Evolutionary conservation across 495 filamentous ascomycete genomes (phyloP).

Genomic region (Penicillium flavigenum): DNA sequence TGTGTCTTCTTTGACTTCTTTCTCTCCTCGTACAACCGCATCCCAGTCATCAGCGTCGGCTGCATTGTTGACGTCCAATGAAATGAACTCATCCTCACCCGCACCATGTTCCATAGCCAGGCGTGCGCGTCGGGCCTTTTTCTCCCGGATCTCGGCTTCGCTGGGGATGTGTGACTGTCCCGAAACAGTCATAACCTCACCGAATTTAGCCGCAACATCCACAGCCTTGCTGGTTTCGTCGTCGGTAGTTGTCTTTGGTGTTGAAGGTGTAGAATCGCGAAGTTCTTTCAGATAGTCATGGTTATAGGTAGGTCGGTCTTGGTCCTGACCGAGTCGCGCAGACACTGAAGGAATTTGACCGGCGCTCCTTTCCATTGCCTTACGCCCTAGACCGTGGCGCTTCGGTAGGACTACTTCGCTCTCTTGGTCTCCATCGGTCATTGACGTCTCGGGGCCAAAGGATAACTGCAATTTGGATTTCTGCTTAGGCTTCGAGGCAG

Average conservation of each 20-base stretch:
- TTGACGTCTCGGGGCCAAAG: constrained; percentile 64
- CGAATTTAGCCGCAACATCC: constrained; percentile 67
- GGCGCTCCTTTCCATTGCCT: constrained; percentile 70
- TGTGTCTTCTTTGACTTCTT: constrained; percentile 53
- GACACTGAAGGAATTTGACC: constrained; percentile 51
- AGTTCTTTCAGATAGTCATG: constrained; percentile 84
- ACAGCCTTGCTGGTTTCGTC: constrained; percentile 60
- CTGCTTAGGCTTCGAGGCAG: constrained; percentile 57
- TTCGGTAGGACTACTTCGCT: constrained; percentile 65
- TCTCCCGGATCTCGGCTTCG: constrained; percentile 85
- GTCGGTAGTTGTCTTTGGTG: constrained; percentile 58
- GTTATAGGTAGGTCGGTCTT: constrained; percentile 80
- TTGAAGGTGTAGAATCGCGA: constrained; percentile 75
- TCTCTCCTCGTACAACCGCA: constrained; percentile 38
- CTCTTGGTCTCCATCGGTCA: constrained; percentile 53
- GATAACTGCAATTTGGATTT: constrained; percentile 68
- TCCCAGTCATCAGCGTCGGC: constrained; percentile 50
- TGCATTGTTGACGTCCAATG: constrained; percentile 56
- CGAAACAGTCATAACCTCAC: constrained; percentile 43
- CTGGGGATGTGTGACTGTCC: constrained; percentile 62
- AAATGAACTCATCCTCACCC: constrained; percentile 76
- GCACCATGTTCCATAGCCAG: constrained; percentile 70
- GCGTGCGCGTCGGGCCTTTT: constrained; percentile 82
- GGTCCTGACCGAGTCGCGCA: constrained; percentile 56
- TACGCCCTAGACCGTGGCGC: constrained; percentile 65